Conservation (phyloP, 805 yeast genomes). For the Yarrowia divulgata region DNA sequence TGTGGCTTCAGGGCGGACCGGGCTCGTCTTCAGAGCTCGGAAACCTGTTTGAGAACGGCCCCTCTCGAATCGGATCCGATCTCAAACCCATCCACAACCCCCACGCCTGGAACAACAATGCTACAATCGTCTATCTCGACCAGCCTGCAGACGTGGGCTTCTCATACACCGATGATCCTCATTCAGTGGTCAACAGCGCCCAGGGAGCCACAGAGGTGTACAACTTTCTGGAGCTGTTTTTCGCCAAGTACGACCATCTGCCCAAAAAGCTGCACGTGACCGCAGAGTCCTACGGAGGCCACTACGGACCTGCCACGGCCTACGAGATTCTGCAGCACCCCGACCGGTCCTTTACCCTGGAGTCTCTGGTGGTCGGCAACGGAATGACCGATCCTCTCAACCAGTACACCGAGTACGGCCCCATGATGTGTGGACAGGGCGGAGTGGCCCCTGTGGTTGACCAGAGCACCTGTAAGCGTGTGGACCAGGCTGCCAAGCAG, state of each 20-base stretch:
- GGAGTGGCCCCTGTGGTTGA: conserved; percentile 67
- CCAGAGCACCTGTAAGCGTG: conserved; percentile 73
- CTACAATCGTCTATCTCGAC: conserved; percentile 79
- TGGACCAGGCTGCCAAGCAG: conserved; percentile 23
- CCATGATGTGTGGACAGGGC: conserved; percentile 91
- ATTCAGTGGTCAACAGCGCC: conserved; percentile 57
- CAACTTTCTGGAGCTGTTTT: conserved; percentile 75
- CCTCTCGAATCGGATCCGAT: conserved; percentile 63
- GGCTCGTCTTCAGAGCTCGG: conserved; percentile 85
- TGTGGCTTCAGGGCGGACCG: conserved; percentile 89
- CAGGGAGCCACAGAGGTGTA: conserved; percentile 81
- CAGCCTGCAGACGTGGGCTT: conserved; percentile 85
- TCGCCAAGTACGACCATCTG: conserved; percentile 60
- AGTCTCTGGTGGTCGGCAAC: conserved; percentile 88
- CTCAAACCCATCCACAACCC: conserved; percentile 71
- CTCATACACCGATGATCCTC: conserved; percentile 58
- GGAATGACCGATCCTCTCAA: conserved; percentile 80
- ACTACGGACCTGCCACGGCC: conserved; percentile 84
- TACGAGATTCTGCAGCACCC: conserved; percentile 68
- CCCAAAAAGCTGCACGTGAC: conserved; percentile 71
- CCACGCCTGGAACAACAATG: conserved; percentile 79
- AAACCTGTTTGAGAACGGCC: conserved; percentile 79
- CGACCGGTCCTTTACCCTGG: conserved; percentile 65
- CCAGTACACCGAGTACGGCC: conserved; percentile 79
- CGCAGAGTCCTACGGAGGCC: conserved; percentile 87